Evolutionary conservation across 176 grass and related monocot species (phyloP), one percentile per base, ranked within the genome.

Genomic region (Musa acuminata): DNA sequence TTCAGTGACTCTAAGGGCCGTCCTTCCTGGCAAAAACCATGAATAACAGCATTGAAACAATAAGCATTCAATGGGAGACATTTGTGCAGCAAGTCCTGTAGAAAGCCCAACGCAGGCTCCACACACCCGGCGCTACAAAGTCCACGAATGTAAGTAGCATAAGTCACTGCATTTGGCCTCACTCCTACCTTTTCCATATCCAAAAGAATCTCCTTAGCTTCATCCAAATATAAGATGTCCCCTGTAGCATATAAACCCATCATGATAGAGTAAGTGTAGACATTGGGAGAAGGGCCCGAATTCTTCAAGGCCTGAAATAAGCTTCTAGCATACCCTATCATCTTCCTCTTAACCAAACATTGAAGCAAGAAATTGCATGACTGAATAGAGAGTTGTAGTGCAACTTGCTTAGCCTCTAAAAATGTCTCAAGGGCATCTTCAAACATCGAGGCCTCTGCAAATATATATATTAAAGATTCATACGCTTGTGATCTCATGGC

Each of bases 321-420:
- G 69, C 78, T 77, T 72, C 81, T 82, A 0, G 75, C 80, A 25
- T 78, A 80, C 53, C 58, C 64, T 14, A 86, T 27, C 69, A 86
- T 81, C 51, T 84, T 87, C 62, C 54, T 72, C 71, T 84, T 25
- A 13, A 88, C 83, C 80, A 88, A 85, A 49, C 69, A 79, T 67
- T 91, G 88, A 11, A 88, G 73, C 77, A 91, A 86, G 82, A 91
- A 88, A 81, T 91, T 91, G 82, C 82, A 96, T 29, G 86, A 63
- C 13, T 25, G 79, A 74, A 74, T 55, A 19, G 19, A 51, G 49
- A 79, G 68, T 49, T 90, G 78, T 67, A 85, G 23, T 75, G 83
- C 86, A 71, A 85, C 16, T 8, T 87, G 83, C 69, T 91, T 96
- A 20, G 71, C 82, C 71, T 89, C 70, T 48, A 79, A 9, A 51